Base-by-base conservation (phyloP, 352 stramenopile species). In the Pythium rishiriense region DNA sequence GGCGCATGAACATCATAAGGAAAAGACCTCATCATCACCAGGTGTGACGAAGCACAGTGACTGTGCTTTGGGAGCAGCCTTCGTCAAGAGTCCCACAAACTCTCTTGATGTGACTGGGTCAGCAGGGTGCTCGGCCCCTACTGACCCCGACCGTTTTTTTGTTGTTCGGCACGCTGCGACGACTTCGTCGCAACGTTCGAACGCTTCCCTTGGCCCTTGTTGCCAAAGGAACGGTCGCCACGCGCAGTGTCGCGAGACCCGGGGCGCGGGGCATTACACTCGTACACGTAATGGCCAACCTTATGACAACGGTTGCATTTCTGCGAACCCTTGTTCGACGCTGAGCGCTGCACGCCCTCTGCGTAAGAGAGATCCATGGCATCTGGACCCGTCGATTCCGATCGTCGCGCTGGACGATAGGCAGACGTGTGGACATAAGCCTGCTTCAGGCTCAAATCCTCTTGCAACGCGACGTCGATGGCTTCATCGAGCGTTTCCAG, bases 381-480 rank as follows among this genome's bases (percentile, higher is more conserved):
- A n/a, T 65, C 58, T 26, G 58, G 58, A 51, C 39, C 47, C 4
- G 15, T 17, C 7, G 48, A 17, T 11, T 63, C 56, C 12, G 45
- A 22, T 45, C 29, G 43, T 33, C 33, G 33, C 25, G 17, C 15
- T 42, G 42, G 19, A 42, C 42, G 45, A 63, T 55, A 55, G 6
- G 43, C 56, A 26, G 29, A n/a, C n/a, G 58, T 28, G 26, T 57
- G 31, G 24, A 54, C 49, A 19, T 53, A 55, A 50, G 52, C 46
- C 35, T 63, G 52, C 4, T 43, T 45, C 41, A 58, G 24, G 45
- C 25, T 68, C 39, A 58, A 68, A 28, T 68, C 52, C 26, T 68
- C 62, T 35, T 39, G 51, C 4, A 58, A 24, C 11, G 52, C 47
- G 35, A 45, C 22, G 25, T 29, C 22, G 29, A 68, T 58, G 1